Conservation (phyloP, 129 eudicot species). For the Deinandra increscens region DNA sequence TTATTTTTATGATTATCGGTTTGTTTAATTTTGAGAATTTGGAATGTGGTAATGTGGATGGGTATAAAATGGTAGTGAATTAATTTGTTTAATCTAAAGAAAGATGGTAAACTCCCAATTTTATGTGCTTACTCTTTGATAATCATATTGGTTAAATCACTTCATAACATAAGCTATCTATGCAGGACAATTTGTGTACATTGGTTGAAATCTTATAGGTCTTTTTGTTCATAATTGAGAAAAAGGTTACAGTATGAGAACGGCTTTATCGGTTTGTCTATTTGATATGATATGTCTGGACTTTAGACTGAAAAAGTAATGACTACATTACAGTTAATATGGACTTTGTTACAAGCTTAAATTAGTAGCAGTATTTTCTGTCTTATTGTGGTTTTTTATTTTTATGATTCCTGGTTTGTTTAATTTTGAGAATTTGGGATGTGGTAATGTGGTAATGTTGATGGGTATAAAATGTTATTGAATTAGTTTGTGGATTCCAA, state of each 20-base stretch:
- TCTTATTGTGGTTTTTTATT: background rate
- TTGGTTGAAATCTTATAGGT: background rate
- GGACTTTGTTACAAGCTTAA: too few relatives aligned
- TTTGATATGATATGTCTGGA: constrained; percentile 7
- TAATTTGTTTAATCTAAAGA: background rate
- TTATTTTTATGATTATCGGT: too few relatives aligned
- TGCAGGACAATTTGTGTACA: background rate
- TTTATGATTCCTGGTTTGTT: background rate
- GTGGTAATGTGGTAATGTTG: background rate
- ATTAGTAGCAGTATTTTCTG: background rate
- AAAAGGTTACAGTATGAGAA: background rate
- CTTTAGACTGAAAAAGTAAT: background rate
- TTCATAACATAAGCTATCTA: background rate
- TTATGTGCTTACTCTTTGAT: background rate
- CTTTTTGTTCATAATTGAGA: background rate
- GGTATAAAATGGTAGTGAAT: background rate
- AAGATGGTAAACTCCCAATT: background rate
- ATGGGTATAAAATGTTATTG: background rate
- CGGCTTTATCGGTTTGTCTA: background rate
- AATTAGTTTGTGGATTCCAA: background rate
- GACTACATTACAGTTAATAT: too few relatives aligned
- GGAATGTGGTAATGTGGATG: background rate
- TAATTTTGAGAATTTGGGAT: background rate
- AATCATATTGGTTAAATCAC: background rate
- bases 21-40: background rate